These are phyloP conservation scores for Penicillium goetzii DNA, from an alignment of 495 filamentous ascomycete species.

Conservation along the genomic window DNA sequence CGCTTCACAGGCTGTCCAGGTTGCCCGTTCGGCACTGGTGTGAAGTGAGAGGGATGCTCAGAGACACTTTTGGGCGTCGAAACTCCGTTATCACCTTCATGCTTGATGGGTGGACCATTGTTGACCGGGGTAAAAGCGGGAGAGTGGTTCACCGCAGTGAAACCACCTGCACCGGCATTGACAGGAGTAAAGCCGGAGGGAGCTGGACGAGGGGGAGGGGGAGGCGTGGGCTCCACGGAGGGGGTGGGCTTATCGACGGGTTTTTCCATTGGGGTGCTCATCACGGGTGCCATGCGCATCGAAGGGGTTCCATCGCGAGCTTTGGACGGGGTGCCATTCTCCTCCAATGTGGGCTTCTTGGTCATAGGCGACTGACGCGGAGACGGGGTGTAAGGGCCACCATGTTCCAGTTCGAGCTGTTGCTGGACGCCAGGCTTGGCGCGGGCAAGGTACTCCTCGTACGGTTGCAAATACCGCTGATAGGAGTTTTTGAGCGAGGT, in stretches of 20 bases:
- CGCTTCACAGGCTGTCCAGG: conserved; percentile 71
- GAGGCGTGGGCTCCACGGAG: conserved; percentile 55
- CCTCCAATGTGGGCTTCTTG: conserved; percentile 65
- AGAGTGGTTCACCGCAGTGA: conserved; percentile 73
- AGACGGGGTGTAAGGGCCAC: conserved; percentile 92
- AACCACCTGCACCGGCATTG: conserved; percentile 64
- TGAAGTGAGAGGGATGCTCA: conserved; percentile 43
- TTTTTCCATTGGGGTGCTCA: conserved; percentile 65
- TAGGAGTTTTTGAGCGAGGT: conserved; percentile 99
- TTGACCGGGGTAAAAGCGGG: conserved; percentile 60
- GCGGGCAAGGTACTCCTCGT: conserved; percentile 90
- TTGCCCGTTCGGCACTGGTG: conserved; percentile 60
- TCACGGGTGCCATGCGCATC: conserved; percentile 66
- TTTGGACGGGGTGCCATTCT: conserved; percentile 66
- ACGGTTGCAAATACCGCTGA: conserved; percentile 92
- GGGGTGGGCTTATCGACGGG: conserved; percentile 43
- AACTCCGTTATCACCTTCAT: conserved; percentile 52
- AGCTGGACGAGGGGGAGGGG: conserved; percentile 45
- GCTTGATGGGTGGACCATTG: conserved; percentile 50
- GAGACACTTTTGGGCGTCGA: conserved; percentile 45
- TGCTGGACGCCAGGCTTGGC: conserved; percentile 98
- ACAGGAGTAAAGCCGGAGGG: conserved; percentile 81
- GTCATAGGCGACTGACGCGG: conserved; percentile 77
- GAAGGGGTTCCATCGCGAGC: conserved; percentile 70
- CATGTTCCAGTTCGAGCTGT: conserved; percentile 89